Percentiles rank a stretch among this genome's conserved stretches.
Conservation (phyloP, 2,329 filamentous ascomycete species). For the Colletotrichum caudatum region DNA sequence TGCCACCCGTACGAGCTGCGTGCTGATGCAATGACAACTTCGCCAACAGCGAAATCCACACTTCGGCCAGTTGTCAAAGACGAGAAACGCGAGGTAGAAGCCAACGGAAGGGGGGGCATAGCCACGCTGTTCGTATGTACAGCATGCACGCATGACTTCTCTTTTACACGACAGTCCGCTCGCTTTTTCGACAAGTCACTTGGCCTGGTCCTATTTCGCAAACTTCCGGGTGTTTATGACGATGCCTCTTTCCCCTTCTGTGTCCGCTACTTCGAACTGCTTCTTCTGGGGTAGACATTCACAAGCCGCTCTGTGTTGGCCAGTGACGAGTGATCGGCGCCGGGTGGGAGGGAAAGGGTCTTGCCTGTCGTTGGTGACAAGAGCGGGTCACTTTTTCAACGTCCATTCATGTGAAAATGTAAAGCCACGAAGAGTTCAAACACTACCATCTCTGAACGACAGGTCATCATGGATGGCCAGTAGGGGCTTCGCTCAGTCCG, state of each 20-base stretch:
- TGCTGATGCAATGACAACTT: slow-evolving; percentile 27
- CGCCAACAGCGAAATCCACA: slow-evolving; percentile 15
- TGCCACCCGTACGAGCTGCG: slow-evolving; percentile 23
- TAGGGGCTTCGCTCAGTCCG: not conserved
- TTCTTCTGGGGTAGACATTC: not conserved
- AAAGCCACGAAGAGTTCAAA: not conserved
- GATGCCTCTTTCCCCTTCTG: not conserved
- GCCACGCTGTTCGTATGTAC: slow-evolving; percentile 16
- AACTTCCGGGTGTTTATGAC: slow-evolving; percentile 3
- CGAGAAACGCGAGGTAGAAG: slow-evolving; percentile 33
- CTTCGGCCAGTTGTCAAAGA: slow-evolving; percentile 4
- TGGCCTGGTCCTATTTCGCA: slow-evolving; percentile 4
- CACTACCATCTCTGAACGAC: not conserved
- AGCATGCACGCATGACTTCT: slow-evolving; percentile 15
- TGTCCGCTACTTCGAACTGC: not conserved
- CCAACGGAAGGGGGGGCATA: slow-evolving; percentile 30
- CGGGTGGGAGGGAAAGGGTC: slow-evolving; percentile 9
- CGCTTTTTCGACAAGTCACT: not conserved
- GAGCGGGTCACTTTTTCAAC: not conserved
- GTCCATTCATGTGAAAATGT: slow-evolving; percentile 12
- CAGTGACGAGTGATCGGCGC: slow-evolving; percentile 16
- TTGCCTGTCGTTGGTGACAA: slow-evolving; percentile 13
- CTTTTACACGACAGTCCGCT: slow-evolving; percentile 14
- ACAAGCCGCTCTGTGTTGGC: slow-evolving; percentile 1
- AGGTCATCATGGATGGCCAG: not conserved